phyloP scores from a whole-genome alignment of 2,329 filamentous ascomycete genomes.

The Cercospora sp. region DNA sequence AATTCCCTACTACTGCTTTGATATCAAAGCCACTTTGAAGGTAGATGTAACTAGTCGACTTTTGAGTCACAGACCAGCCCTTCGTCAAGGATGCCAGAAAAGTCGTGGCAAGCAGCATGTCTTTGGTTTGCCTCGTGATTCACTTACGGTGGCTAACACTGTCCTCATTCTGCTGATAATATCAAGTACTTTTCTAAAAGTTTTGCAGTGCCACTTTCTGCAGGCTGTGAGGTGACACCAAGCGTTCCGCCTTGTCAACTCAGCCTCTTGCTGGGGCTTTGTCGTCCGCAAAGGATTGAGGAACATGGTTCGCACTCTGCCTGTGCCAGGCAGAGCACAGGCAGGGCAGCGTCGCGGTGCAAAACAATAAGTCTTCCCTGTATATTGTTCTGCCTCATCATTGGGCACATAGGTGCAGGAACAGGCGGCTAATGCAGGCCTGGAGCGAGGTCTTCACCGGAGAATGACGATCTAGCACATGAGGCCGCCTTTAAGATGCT shows the following conservation, averaged over 20 bases:
- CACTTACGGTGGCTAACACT: too few species aligned
- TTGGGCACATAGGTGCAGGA: not conserved
- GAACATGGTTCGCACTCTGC: not conserved
- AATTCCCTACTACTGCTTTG: too few species aligned
- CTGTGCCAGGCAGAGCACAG: not conserved
- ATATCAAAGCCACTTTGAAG: too few species aligned
- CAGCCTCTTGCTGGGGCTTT: not conserved
- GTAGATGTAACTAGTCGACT: too few species aligned
- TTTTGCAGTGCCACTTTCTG: not conserved
- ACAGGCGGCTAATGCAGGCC: slow-evolving; percentile 5
- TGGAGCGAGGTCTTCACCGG: slow-evolving; percentile 3
- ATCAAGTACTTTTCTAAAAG: not conserved
- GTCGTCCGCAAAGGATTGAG: not conserved
- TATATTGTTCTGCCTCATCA: not conserved
- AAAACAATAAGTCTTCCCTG: not conserved
- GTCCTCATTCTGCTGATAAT: too few species aligned
- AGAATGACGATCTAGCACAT: not conserved
- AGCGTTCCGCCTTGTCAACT: not conserved
- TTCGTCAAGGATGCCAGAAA: too few species aligned
- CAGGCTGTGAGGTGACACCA: not conserved
- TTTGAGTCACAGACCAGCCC: too few species aligned
- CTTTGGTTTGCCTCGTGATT: too few species aligned
- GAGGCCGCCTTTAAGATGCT: too few species aligned
- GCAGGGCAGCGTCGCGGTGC: not conserved
- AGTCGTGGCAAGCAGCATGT: too few species aligned